Base-by-base conservation (phyloP, 2,329 filamentous ascomycete genomes). In the Cordyceps javanica region DNA sequence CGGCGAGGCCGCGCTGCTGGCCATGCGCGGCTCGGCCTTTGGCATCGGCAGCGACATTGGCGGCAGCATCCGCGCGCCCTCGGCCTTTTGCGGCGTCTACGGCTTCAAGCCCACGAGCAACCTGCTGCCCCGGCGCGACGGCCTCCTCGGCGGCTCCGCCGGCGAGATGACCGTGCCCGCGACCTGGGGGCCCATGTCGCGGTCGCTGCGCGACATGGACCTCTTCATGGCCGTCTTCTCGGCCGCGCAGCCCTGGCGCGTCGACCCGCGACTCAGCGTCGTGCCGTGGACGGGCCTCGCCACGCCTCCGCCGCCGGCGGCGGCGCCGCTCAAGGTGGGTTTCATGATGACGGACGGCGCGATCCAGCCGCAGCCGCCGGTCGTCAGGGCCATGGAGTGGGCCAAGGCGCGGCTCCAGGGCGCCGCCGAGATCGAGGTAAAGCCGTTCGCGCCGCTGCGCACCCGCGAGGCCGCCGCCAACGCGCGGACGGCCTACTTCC, bases 401-500 rank as follows among this genome's bases (percentile, higher is more conserved):
- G 72, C 68, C 0, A 45, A 64, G 0, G 46, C 61, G 0, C 61
- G 66, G 11, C 63, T 67, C 5, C 62, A 62, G 2, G 53, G 61
- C 6, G 48, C 62, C 1, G 54, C 50, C 16, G 9, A 59, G 1
- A 39, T 76, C 9, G 64, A 72, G 32, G 45, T 76, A 10, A 75
- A 73, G 55, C 28, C 61, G 0, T 77, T 75, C 59, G 64, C 56
- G 2, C 68, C 72, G 0, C 68, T 66, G n/a, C 64, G 67, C 3
- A 63, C 65, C 0, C 62, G 62, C 25, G 61, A 73, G 19, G 69
- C 68, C 0, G 68, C 64, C 60, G 34, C 41, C 0, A 67, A 62
- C 62, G 72, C 77, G 61, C 61, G 68, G 49, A 61, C 60, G 3
- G 71, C 77, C 13, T 80, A 80, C 67, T 80, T 74, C 65, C 77